Evolutionary conservation across 78 protist genomes (phyloP).

Genomic region (Chrysochromulina parva): DNA sequence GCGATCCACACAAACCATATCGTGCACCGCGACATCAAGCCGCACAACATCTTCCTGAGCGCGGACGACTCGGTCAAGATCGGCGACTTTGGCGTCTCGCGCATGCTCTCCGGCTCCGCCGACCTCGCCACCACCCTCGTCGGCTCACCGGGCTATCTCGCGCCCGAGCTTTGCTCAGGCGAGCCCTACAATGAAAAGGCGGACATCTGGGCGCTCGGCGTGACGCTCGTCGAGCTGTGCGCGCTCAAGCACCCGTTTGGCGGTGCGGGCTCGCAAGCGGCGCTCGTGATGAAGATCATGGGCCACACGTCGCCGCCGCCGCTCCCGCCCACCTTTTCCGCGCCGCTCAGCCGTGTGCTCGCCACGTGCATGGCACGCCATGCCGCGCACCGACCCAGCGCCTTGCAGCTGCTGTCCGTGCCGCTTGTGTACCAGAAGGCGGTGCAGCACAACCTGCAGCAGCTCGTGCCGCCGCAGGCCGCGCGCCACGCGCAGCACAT

Average conservation of each 20-base stretch:
- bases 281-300: background rate
- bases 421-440: background rate
- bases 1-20: background rate
- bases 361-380: background rate
- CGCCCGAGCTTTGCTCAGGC: conserved; percentile 75
- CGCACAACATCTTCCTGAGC: conserved; percentile 33
- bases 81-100: conserved; percentile 31
- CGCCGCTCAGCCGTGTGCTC: background rate
- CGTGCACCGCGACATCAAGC: conserved; percentile 53
- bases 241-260: background rate
- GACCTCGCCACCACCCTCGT: conserved; percentile 9
- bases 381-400: background rate
- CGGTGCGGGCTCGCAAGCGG: background rate
- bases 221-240: conserved; percentile 69
- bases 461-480: background rate
- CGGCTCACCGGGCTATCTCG: conserved; percentile 72
- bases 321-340: background rate
- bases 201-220: conserved; percentile 88
- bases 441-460: background rate
- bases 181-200: conserved; percentile 67
- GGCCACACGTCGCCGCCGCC: background rate
- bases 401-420: background rate
- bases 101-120: background rate
- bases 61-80: background rate
- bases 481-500: no score